Conservation (phyloP, 192 early-diverging fungal genomes). For the Gaertneriomyces semiglobifer region DNA sequence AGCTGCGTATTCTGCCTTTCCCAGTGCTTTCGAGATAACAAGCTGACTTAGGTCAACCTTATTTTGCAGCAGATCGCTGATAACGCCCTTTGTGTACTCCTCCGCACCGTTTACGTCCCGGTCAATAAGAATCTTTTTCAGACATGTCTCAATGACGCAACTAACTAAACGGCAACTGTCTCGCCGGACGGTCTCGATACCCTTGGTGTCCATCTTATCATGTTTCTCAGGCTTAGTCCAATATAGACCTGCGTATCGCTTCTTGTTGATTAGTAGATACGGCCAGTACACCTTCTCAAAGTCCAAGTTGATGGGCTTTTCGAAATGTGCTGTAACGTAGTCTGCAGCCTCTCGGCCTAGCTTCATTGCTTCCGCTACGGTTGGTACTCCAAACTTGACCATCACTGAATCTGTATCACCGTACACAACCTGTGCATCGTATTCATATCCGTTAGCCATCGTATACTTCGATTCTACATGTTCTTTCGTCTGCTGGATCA, state of each 20-base stretch:
- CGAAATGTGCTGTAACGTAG: constrained; percentile 79
- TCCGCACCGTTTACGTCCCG: constrained; percentile 82
- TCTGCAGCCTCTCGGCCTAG: constrained; percentile 81
- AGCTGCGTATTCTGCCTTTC: constrained; percentile 89
- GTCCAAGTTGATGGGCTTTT: constrained; percentile 94
- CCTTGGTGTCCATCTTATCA: constrained; percentile 97
- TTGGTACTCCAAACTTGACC: constrained; percentile 90
- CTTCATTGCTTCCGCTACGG: constrained; percentile 80
- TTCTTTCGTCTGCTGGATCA: constrained; percentile 87
- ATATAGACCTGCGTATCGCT: constrained; percentile 95
- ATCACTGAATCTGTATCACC: constrained; percentile 99
- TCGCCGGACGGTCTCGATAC: constrained; percentile 96
- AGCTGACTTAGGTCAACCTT: constrained; percentile 95
- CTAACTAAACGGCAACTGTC: constrained; percentile 93
- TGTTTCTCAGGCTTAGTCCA: constrained; percentile 92
- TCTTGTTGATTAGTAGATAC: constrained; percentile 97
- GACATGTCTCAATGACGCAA: constrained; percentile 86
- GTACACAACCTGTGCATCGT: constrained; percentile 91
- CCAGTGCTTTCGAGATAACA: constrained; percentile 93
- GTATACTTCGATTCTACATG: constrained; percentile 81
- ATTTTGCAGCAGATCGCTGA: constrained; percentile 92
- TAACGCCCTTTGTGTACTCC: constrained; percentile 77
- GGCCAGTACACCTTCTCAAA: constrained; percentile 99
- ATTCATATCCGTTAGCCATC: constrained; percentile 79
- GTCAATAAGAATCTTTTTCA: constrained; percentile 88